Evolutionary conservation across 2,329 filamentous ascomycete genomes (phyloP).

Genomic region (Teratosphaeriaceae sp.): DNA sequence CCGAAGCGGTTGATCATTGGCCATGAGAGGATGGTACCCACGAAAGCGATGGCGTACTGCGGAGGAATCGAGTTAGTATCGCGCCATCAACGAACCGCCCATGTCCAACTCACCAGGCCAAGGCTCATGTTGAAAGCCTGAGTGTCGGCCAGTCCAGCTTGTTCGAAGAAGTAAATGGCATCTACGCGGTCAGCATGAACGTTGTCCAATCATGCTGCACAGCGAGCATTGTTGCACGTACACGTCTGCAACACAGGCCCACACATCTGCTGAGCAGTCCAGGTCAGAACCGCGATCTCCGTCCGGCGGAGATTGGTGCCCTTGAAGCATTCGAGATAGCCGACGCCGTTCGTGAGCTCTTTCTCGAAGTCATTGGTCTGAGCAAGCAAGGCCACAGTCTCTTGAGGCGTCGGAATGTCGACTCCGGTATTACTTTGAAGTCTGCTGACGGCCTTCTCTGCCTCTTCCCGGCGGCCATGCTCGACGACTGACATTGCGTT

Average conservation of each 20-base stretch:
- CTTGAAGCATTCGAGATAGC: slow-evolving; percentile 47
- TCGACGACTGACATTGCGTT: neutral
- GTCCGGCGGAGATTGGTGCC: slow-evolving; percentile 42
- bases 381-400: slow-evolving; percentile 83
- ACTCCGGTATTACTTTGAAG: slow-evolving; percentile 45
- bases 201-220: too few species aligned
- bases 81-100: neutral
- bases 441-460: slow-evolving; percentile 56
- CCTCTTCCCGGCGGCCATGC: slow-evolving; percentile 50
- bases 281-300: slow-evolving; percentile 43
- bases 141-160: slow-evolving; percentile 35
- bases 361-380: slow-evolving; percentile 62
- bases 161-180: slow-evolving; percentile 40
- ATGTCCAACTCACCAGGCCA: slow-evolving; percentile 41
- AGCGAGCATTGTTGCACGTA: too few species aligned
- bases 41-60: slow-evolving; percentile 57
- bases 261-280: slow-evolving; percentile 38
- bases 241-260: slow-evolving; percentile 38
- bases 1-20: slow-evolving; percentile 66
- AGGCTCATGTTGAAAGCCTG: slow-evolving; percentile 38
- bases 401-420: slow-evolving; percentile 64
- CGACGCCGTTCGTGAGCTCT: slow-evolving; percentile 40
- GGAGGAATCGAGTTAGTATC: neutral
- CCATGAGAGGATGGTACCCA: slow-evolving; percentile 73
- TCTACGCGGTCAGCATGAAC: too few species aligned